Base-by-base conservation (phyloP, 768 basidiomycete species). In the Rhodotorula kratochvilovae region DNA sequence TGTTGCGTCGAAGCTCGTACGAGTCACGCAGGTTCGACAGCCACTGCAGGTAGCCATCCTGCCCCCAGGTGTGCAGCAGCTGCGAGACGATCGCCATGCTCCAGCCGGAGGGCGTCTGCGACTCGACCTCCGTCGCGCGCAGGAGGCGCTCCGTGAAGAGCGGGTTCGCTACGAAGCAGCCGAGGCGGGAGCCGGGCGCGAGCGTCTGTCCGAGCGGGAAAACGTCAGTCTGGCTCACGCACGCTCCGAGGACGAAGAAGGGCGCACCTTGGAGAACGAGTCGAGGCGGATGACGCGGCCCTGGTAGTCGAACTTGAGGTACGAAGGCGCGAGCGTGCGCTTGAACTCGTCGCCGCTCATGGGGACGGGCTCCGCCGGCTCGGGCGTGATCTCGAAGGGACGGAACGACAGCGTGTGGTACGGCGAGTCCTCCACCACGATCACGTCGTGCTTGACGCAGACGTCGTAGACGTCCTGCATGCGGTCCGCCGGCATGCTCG, bases 281-380 rank as follows among this genome's bases (percentile, higher is more conserved):
- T 92, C 91, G 42, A 92, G 80, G 13, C 90, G 88, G 67, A 93
- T 86, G 50, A 93, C 91, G 45, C 91, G 86, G 3, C 90, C 91
- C 78, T 92, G 86, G 70, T 85, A 86, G 78, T 92, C 90, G 76
- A 87, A 82, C 59, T 85, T 87, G 64, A 83, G 77, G 76, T 79
- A 82, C 29, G 77, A 77, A 2, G 78, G 77, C 12, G 57, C 63
- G 66, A 78, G 67, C 8, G 72, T 67, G 3, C 31, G 16, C 33
- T 66, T 33, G 54, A 72, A 78, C 36, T 70, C 82, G 36, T 82
- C 82, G 31, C 82, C 83, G 29, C 76, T 81, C 70, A 74, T 67
- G 5, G 8, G 12, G 25, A 36, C 36, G 35, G 35, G 76, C 36
- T 33, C 16, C 8, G 42, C 29, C 7, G 51, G 31, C 43, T 42